Percentiles rank a stretch among this genome's conserved stretches.
Conservation (phyloP, 768 basidiomycete genomes). For the Hemileccinum rubropunctum region DNA sequence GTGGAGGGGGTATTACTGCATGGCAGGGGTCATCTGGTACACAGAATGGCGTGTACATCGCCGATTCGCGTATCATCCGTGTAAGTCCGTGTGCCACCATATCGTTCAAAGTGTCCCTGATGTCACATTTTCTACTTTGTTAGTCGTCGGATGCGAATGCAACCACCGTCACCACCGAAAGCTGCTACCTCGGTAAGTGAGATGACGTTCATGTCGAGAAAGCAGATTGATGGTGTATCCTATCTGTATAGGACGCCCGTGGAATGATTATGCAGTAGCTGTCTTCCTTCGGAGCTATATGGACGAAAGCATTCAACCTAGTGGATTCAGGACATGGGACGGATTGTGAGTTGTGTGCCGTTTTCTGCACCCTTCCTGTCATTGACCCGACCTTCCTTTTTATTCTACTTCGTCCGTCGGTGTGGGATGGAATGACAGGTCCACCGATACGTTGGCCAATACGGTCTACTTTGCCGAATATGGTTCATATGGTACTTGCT, state of each 20-base stretch:
- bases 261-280: conserved; percentile 57
- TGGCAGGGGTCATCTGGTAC: conserved; percentile 51
- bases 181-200: conserved; percentile 49
- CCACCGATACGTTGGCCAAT: conserved; percentile 37
- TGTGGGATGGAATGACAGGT: too few relatives aligned
- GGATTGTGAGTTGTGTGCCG: conserved; percentile 14
- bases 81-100: conserved; percentile 27
- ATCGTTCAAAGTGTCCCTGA: neutral
- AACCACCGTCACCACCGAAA: conserved; percentile 40
- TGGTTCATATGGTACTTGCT: conserved; percentile 45
- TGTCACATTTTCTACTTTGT: neutral
- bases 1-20: conserved; percentile 63
- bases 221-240: neutral
- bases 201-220: too few relatives aligned
- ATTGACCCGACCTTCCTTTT: too few relatives aligned
- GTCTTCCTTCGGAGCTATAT: conserved; percentile 55
- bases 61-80: conserved; percentile 52
- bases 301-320: conserved; percentile 52
- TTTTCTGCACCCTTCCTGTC: too few relatives aligned
- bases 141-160: conserved; percentile 60
- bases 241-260: conserved; percentile 43
- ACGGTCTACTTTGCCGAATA: conserved; percentile 61
- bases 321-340: conserved; percentile 47
- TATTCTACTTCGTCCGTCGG: too few relatives aligned
- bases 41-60: conserved; percentile 52